Evolutionary conservation across 1,284 basidiomycete species (phyloP).

Genomic region (Ustilago esculenta): DNA sequence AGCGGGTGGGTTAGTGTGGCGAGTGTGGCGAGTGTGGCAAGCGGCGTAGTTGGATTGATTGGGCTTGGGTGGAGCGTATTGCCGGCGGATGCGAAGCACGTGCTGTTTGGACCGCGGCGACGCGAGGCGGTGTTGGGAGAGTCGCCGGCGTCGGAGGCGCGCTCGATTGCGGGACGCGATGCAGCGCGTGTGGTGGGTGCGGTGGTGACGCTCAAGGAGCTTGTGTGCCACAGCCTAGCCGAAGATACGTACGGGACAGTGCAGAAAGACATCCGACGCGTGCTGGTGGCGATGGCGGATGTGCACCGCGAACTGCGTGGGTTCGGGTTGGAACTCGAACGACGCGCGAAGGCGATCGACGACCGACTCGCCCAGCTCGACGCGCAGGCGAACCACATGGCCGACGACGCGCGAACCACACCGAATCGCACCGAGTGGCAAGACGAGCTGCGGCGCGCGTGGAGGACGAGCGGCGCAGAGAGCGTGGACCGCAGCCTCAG

Average conservation of each 20-base stretch:
- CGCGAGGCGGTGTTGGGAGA: slow-evolving; percentile 17
- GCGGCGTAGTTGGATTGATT: too few species aligned
- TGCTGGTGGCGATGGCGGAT: slow-evolving; percentile 22
- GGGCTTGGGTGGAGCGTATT: slow-evolving; percentile 18
- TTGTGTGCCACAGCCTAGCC: slow-evolving; percentile 45
- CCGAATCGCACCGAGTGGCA: slow-evolving; percentile 2
- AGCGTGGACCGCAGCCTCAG: slow-evolving; percentile 17
- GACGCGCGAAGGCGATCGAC: slow-evolving; percentile 14
- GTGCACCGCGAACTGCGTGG: slow-evolving; percentile 20
- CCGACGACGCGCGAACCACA: background rate
- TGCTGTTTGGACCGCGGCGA: slow-evolving; percentile 42
- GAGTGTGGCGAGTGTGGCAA: too few species aligned
- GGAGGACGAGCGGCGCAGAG: slow-evolving; percentile 23
- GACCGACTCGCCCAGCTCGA: slow-evolving; percentile 14
- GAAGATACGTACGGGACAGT: slow-evolving; percentile 55
- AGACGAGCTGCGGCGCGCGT: slow-evolving; percentile 14
- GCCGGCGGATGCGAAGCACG: slow-evolving; percentile 52
- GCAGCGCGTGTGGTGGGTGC: slow-evolving; percentile 23
- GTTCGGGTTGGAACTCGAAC: slow-evolving; percentile 31
- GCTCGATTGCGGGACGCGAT: slow-evolving; percentile 17
- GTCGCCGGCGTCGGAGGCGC: slow-evolving; percentile 13
- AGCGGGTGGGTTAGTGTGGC: too few species aligned
- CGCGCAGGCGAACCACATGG: background rate
- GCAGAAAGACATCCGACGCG: slow-evolving; percentile 42
- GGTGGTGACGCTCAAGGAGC: slow-evolving; percentile 22